Percentiles rank a stretch among this genome's conserved stretches.
These are phyloP conservation scores for Sarcocystis neurona DNA, from an alignment of 169 alveolate species.

Conservation along the genomic window DNA sequence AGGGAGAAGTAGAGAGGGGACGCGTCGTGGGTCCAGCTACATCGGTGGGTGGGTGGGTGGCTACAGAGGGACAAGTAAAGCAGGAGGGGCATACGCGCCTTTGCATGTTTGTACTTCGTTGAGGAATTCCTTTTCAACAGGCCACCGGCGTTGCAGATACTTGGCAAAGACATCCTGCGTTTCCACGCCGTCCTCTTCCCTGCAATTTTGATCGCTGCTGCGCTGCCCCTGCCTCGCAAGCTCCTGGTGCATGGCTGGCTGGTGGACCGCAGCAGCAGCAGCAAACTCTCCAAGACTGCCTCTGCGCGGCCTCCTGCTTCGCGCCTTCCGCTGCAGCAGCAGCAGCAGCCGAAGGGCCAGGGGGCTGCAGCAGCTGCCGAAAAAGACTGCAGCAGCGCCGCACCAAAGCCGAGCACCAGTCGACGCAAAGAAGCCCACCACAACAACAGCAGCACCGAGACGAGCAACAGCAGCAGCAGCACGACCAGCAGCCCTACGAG, in stretches of 20 bases:
- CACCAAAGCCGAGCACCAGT: neutral
- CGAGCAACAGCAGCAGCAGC: neutral
- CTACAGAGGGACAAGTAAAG: no score
- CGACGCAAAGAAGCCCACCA: neutral
- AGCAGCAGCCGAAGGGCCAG: no score
- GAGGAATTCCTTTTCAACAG: neutral
- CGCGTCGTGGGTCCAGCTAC: no score
- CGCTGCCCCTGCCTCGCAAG: conserved; percentile 75
- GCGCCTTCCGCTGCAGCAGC: neutral
- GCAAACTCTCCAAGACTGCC: conserved; percentile 87
- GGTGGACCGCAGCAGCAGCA: conserved; percentile 70
- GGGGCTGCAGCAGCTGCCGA: neutral
- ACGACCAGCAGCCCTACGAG: neutral
- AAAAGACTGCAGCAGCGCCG: neutral
- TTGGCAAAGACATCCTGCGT: conserved; percentile 85
- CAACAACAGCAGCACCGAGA: neutral
- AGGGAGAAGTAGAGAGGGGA: no score
- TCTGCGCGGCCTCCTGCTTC: neutral
- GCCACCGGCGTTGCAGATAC: conserved; percentile 33
- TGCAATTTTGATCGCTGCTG: conserved; percentile 80
- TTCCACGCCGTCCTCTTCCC: conserved; percentile 87
- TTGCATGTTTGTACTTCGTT: neutral
- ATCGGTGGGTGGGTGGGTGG: no score
- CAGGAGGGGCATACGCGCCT: no score
- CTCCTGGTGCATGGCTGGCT: conserved; percentile 88